Evolutionary conservation across 2,329 filamentous ascomycete genomes (phyloP), one percentile per base, ranked within the genome.

Genomic region (Neophaeococcomyces aloes): DNA sequence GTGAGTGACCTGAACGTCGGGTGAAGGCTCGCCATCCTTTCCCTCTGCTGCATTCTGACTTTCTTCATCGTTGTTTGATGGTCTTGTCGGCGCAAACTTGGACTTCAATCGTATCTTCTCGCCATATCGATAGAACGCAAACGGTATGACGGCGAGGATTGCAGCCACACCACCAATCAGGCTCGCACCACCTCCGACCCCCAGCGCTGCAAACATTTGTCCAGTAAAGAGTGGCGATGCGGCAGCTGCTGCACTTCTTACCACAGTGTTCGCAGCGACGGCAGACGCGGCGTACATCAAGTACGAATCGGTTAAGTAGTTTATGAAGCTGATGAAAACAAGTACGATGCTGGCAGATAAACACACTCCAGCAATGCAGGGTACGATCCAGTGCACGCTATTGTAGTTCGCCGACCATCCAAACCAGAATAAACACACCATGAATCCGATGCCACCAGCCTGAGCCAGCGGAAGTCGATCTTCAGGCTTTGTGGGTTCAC

Each of bases 401-500:
- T 46, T 66, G 63, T 47, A 56, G 17, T 66, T 69, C 33, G 73
- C 71, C 1, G 74, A 75, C 75, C 75, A 78, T 0, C 72, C 75
- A 45, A 78, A 74, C 74, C 74, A 76, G 57, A 78, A 76, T 11
- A 78, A 64, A 13, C 71, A 70, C 32, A 75, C 56, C 0, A 76
- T 75, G 29, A 81, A 66, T n/a, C 62, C 60, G 23, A 75, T 62
- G 42, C 65, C 68, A 25, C 69, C 70, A 2, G 70, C 44, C 52
- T 74, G 70, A 38, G 65, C 66, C 8, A 71, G 65, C 1, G 70
- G 68, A 2, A 76, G 57, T 37, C 70, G 71, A 38, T 70, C 71
- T 43, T 56, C 53, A 1, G 53, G 48, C 29, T 27, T 47, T 13
- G 36, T 42, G 17, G 43, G 34, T 6, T 48, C 17, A 2, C 53